These are phyloP conservation scores for Dothidotthia symphoricarpi DNA, from an alignment of 2,329 filamentous ascomycete genomes.

Conservation along the genomic window DNA sequence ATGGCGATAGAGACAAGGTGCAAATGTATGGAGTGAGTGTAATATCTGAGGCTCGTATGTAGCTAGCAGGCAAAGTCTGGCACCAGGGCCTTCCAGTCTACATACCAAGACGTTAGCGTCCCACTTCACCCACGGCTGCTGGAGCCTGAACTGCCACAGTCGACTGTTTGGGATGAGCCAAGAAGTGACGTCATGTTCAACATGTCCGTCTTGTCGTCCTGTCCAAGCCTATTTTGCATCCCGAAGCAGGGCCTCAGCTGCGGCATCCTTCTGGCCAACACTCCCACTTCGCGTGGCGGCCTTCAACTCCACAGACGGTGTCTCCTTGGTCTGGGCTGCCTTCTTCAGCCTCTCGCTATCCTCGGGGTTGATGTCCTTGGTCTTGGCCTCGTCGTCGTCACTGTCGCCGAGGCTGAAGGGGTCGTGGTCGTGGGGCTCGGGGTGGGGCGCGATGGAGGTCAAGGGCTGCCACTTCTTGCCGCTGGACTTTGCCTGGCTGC, in stretches of 20 bases:
- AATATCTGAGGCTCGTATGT: too few relatives aligned
- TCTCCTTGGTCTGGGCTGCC: conserved; percentile 43
- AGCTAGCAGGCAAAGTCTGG: too few relatives aligned
- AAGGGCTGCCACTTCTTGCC: conserved; percentile 99
- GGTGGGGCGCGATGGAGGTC: conserved; percentile 77
- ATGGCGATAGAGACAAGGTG: too few relatives aligned
- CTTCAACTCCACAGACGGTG: conserved; percentile 29
- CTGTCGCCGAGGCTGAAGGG: conserved; percentile 96
- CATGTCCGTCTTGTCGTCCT: too few relatives aligned
- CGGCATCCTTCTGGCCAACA: conserved; percentile 47
- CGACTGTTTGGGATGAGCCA: too few relatives aligned
- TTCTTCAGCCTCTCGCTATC: conserved; percentile 53
- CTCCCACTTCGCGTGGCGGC: conserved; percentile 45
- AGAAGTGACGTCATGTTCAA: too few relatives aligned
- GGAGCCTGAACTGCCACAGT: too few relatives aligned
- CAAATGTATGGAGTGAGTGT: too few relatives aligned
- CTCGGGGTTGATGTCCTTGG: conserved; percentile 58
- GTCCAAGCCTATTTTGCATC: conserved; percentile 38
- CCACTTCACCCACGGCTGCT: too few relatives aligned
- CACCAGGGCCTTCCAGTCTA: too few relatives aligned
- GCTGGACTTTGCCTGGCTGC: conserved; percentile 40
- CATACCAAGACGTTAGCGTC: too few relatives aligned
- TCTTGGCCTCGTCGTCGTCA: conserved; percentile 80
- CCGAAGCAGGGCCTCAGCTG: conserved; percentile 48
- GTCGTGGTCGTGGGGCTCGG: conserved; percentile 80